A percentile compares a stretch with the other conserved stretches of the same genome.
Conservation (phyloP, 2,329 filamentous ascomycete species). For the Alternaria triticina region DNA sequence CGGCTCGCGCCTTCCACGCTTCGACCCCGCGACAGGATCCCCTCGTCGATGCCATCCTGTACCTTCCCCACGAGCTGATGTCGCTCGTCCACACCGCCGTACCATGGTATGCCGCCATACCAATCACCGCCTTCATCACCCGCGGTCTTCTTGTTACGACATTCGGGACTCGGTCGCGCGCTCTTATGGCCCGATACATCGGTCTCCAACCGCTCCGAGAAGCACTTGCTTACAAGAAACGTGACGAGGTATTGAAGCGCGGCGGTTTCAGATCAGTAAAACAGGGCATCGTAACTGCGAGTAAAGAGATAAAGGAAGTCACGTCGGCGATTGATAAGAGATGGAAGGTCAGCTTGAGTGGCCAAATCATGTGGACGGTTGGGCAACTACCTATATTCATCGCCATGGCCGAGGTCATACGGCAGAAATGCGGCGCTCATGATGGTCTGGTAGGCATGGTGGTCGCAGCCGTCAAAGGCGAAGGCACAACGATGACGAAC, state of each 20-base stretch:
- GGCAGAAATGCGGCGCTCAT: constrained; percentile 42
- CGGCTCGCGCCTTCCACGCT: constrained; percentile 58
- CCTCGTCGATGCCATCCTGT: constrained; percentile 53
- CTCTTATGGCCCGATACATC: constrained; percentile 49
- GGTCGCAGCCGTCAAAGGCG: constrained; percentile 15
- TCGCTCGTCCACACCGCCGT: constrained; percentile 60
- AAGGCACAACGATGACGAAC: constrained; percentile 1
- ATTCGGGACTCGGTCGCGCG: constrained; percentile 51
- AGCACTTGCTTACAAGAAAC: constrained; percentile 35
- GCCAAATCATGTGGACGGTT: constrained; percentile 38
- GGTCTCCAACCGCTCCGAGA: constrained; percentile 52
- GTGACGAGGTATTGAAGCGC: constrained; percentile 23
- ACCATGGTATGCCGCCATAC: constrained; percentile 63
- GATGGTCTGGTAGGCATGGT: constrained; percentile 39
- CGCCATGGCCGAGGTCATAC: constrained; percentile 44
- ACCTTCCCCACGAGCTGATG: constrained; percentile 55
- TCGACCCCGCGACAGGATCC: constrained; percentile 48
- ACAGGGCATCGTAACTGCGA: constrained; percentile 18
- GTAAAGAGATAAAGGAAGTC: constrained; percentile 28
- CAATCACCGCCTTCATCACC: constrained; percentile 60
- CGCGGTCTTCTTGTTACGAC: constrained; percentile 58
- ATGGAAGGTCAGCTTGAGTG: constrained; percentile 37
- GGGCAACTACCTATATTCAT: constrained; percentile 47
- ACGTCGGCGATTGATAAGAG: constrained; percentile 31
- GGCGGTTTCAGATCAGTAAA: constrained; percentile 30